phyloP scores from a whole-genome alignment of 257 asterid genomes.

The Mentha longifolia region DNA sequence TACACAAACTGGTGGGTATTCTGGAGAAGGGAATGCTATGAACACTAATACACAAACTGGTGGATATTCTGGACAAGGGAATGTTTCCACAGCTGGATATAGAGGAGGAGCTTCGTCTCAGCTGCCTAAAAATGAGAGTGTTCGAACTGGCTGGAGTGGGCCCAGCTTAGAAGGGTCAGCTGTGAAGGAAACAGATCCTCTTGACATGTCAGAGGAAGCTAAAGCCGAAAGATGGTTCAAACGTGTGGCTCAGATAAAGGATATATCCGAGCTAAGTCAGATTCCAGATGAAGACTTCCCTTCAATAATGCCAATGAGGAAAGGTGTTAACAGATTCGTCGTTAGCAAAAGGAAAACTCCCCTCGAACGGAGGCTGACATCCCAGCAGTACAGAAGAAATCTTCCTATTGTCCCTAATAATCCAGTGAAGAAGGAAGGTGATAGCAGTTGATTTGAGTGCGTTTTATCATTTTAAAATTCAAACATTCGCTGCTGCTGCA shows the following conservation, averaged over 20 bases:
- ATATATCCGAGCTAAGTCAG: constrained; percentile 88
- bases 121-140: constrained; percentile 36
- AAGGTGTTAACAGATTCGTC: constrained; percentile 92
- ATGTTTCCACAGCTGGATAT: constrained; percentile 17
- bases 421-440: constrained; percentile 51
- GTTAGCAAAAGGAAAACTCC: constrained; percentile 98
- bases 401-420: constrained; percentile 68
- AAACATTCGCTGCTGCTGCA: not conserved
- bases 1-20: too few species aligned
- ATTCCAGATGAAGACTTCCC: constrained; percentile 98
- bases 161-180: constrained; percentile 84
- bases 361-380: constrained; percentile 83
- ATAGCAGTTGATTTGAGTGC: constrained; percentile 32
- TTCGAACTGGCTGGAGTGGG: constrained; percentile 51
- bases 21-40: not conserved
- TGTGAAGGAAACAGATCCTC: constrained; percentile 69
- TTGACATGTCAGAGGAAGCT: constrained; percentile 99
- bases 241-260: constrained; percentile 92
- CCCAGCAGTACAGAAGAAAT: constrained; percentile 73
- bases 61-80: too few species aligned
- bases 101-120: constrained; percentile 24
- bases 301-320: constrained; percentile 94
- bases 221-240: constrained; percentile 95
- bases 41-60: too few species aligned
- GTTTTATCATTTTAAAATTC: not conserved